Percentiles rank a stretch among this genome's conserved stretches.
phyloP scores from a whole-genome alignment of 768 basidiomycete genomes.

The Kwoniella mangroviensis region DNA sequence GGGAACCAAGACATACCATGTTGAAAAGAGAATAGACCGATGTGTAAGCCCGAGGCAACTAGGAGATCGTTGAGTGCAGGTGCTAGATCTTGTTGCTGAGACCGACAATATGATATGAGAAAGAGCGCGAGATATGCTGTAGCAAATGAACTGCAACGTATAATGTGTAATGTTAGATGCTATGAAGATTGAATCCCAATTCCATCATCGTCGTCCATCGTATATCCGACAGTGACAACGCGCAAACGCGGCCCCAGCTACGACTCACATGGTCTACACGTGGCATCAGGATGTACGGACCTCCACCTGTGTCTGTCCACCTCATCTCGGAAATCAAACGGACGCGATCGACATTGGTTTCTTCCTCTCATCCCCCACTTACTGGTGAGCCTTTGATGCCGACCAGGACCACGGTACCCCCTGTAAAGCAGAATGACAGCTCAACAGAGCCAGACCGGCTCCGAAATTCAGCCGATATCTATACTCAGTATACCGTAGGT shows the following conservation, averaged over 20 bases:
- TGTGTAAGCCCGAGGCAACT: slow-evolving; percentile 3
- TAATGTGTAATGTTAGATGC: no score
- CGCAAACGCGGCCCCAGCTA: slow-evolving; percentile 18
- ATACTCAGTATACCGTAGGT: neutral
- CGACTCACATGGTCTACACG: neutral
- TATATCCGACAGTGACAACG: neutral
- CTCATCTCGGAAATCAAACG: neutral
- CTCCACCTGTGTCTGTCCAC: slow-evolving; percentile 12
- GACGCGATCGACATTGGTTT: slow-evolving; percentile 2
- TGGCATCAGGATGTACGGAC: neutral
- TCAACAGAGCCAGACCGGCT: neutral
- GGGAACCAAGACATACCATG: slow-evolving; percentile 33
- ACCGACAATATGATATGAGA: no score
- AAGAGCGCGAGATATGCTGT: no score
- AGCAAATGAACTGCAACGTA: no score
- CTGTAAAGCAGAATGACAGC: neutral
- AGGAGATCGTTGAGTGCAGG: neutral
- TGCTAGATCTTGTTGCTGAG: no score
- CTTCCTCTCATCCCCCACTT: neutral
- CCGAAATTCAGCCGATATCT: neutral
- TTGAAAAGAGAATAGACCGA: neutral
- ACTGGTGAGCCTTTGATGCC: no score
- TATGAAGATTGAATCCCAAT: neutral
- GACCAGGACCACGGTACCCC: no score
- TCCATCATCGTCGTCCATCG: slow-evolving; percentile 10